Evolutionary conservation across 2,329 filamentous ascomycete genomes (phyloP), one percentile per base, ranked within the genome.

Genomic region (Aspergillus fumigatus): DNA sequence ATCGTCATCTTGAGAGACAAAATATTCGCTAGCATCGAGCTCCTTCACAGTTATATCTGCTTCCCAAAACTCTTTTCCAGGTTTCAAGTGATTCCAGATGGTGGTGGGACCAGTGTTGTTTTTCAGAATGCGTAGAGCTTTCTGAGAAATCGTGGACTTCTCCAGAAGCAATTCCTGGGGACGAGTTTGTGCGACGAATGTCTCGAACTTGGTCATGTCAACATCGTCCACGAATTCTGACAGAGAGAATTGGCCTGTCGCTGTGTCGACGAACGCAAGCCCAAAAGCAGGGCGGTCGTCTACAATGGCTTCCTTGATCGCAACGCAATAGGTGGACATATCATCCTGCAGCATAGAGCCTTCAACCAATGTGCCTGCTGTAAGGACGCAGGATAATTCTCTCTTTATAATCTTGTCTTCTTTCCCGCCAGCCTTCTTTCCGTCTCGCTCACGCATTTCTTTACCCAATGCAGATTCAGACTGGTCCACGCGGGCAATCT

Each of bases 311-410:
- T 93, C 89, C 71, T 99, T 99, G 76, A 99, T 94, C 1, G 94
- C 89, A 53, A 94, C 91, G 71, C 94, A 99, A 73, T 91, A 97
- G 0, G 92, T 96, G 1, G 94, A 90, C 88, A 96, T 96, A 72
- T 99, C 94, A 68, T 96, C 91, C 72, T 97, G 93, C 43, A 99
- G 84, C 94, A 99, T 99, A 63, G 90, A 87, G 17, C 91, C 92
- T 59, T 99, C 94, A 4, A 99, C 93, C 1, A 99, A 83, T 0
- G 94, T 99, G 32, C 94, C 94, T 6, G 88, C 87, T 0, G 94
- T 99, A 27, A 99, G 81, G 11, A 99, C 91, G 65, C 91, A 94
- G 1, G 92, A 88, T 38, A 99, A 80, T 73, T 99, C 92, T 70
- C 94, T 85, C 49, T 86, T 88, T 65, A 99, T 99, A 65, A 99